phyloP scores from a whole-genome alignment of 805 yeast genomes.

The Metahyphopichia silvanorum region DNA sequence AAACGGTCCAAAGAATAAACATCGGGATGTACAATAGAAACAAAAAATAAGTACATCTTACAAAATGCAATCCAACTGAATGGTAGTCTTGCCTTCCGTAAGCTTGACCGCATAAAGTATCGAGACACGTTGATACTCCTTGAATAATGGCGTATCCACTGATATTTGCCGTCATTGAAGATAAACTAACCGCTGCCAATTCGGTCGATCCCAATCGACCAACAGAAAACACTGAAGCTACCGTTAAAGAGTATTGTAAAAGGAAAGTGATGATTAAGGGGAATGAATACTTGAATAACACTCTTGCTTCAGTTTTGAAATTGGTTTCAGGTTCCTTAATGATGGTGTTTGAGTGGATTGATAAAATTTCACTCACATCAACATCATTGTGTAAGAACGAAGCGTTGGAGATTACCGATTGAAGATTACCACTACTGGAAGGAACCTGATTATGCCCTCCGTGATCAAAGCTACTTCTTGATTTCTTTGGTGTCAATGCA shows the following conservation, averaged over 20 bases:
- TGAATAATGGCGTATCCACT: slow-evolving; percentile 72
- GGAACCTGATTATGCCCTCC: slow-evolving; percentile 5
- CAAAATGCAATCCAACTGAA: slow-evolving; percentile 64
- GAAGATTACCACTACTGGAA: slow-evolving; percentile 8
- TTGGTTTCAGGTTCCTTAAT: slow-evolving; percentile 42
- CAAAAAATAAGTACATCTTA: slow-evolving; percentile 61
- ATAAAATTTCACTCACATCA: slow-evolving; percentile 20
- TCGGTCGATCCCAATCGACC: slow-evolving; percentile 71
- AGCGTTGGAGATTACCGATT: slow-evolving; percentile 3
- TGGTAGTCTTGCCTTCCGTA: slow-evolving; percentile 65
- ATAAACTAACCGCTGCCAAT: slow-evolving; percentile 71
- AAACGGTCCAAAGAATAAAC: slow-evolving; percentile 56
- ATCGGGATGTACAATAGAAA: slow-evolving; percentile 53
- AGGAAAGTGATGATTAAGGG: slow-evolving; percentile 68
- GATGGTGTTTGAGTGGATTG: slow-evolving; percentile 13
- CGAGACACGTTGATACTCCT: slow-evolving; percentile 76
- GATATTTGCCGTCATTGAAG: slow-evolving; percentile 76
- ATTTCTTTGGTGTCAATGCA: slow-evolving; percentile 16
- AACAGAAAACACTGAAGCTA: slow-evolving; percentile 75
- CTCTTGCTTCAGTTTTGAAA: slow-evolving; percentile 34
- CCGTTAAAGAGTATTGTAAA: slow-evolving; percentile 68
- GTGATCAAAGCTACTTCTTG: slow-evolving; percentile 4
- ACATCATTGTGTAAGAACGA: slow-evolving; percentile 3
- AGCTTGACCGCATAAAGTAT: slow-evolving; percentile 76
- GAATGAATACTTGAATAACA: slow-evolving; percentile 39